Conservation (phyloP, 2,329 filamentous ascomycete species). For the Claviceps africana region DNA sequence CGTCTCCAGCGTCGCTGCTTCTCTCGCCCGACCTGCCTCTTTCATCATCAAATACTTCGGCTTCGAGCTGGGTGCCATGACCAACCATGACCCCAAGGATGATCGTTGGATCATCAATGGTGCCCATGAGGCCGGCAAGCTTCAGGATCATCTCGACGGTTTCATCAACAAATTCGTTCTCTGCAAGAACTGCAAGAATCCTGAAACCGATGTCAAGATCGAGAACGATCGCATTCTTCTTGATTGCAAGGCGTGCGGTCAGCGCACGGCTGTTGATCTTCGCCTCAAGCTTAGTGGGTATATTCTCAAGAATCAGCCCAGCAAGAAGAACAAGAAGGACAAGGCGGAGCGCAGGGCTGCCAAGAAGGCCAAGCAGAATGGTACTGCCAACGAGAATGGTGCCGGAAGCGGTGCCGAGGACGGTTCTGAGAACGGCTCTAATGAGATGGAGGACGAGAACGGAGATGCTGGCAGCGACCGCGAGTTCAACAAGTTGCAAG, state of each 20-base stretch:
- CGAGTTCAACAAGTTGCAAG: conserved; percentile 74
- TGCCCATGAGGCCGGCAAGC: conserved; percentile 84
- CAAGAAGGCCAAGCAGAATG: conserved; percentile 72
- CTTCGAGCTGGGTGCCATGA: conserved; percentile 96
- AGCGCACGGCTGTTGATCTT: conserved; percentile 80
- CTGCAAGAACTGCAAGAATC: conserved; percentile 99
- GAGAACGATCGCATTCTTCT: conserved; percentile 85
- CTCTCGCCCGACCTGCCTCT: conserved; percentile 78
- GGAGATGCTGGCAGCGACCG: conserved; percentile 74
- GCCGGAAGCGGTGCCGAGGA: conserved; percentile 47
- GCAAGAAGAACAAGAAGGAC: conserved; percentile 88
- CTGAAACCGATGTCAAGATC: conserved; percentile 90
- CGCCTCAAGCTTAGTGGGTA: conserved; percentile 94
- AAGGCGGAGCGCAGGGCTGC: conserved; percentile 86
- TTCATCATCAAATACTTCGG: conserved; percentile 99
- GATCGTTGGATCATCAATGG: conserved; percentile 99
- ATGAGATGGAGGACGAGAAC: conserved; percentile 32
- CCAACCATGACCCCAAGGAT: conserved; percentile 91
- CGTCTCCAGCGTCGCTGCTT: conserved; percentile 81
- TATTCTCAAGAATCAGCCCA: conserved; percentile 85
- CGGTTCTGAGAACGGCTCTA: conserved; percentile 34
- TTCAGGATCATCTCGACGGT: conserved; percentile 94
- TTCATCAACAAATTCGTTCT: conserved; percentile 99
- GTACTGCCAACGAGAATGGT: conserved; percentile 42
- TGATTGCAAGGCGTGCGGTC: conserved; percentile 97